Conservation (phyloP, 768 basidiomycete genomes). For the Lepiota venenata region DNA sequence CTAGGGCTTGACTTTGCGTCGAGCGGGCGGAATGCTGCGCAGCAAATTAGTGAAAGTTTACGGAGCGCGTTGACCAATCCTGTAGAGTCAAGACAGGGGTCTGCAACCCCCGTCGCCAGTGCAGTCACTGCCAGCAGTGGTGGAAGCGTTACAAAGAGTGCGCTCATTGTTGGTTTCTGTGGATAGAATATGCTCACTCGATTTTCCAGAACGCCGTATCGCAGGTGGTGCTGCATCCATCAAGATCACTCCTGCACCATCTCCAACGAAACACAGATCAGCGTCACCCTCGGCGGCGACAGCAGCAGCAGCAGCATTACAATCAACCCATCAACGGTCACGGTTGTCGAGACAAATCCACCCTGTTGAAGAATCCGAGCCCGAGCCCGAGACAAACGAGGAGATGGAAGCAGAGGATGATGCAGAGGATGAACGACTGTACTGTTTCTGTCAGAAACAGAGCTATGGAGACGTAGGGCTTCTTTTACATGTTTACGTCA, state of each 20-base stretch:
- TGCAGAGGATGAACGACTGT: slow-evolving; percentile 44
- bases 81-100: slow-evolving; percentile 19
- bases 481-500: background rate
- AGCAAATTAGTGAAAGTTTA: slow-evolving; percentile 41
- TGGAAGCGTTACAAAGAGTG: slow-evolving; percentile 41
- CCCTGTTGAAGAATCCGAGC: slow-evolving; percentile 31
- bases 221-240: slow-evolving; percentile 33
- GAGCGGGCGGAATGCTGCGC: slow-evolving; percentile 29
- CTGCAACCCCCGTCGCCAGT: slow-evolving; percentile 6
- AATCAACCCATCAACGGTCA: slow-evolving; percentile 37
- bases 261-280: slow-evolving; percentile 39
- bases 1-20: slow-evolving; percentile 20
- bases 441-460: slow-evolving; percentile 51
- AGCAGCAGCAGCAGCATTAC: slow-evolving; percentile 16
- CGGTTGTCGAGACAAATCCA: slow-evolving; percentile 45
- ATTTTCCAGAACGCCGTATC: slow-evolving; percentile 35
- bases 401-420: slow-evolving; percentile 38
- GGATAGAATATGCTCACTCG: background rate
- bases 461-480: slow-evolving; percentile 46
- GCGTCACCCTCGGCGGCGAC: slow-evolving; percentile 35
- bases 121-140: slow-evolving; percentile 3
- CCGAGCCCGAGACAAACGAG: slow-evolving; percentile 40
- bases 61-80: slow-evolving; percentile 36
- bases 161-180: slow-evolving; percentile 11
- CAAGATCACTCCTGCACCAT: slow-evolving; percentile 33